Percentiles rank a stretch among this genome's conserved stretches.
Evolutionary conservation across 2,329 filamentous ascomycete genomes (phyloP).

Genomic region (Alternaria brassicicola): DNA sequence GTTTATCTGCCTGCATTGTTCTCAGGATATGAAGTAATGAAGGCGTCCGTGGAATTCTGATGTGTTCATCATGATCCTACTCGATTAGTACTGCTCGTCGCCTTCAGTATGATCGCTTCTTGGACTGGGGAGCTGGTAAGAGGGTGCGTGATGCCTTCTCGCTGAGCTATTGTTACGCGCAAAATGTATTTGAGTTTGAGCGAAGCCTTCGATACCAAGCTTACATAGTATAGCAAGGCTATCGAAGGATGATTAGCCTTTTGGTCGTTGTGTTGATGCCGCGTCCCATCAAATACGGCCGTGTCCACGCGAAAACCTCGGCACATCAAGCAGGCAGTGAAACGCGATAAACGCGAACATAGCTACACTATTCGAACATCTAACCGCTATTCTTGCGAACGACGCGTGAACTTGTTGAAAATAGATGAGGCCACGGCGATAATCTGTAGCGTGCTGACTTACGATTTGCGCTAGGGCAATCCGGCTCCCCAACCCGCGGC

Average conservation of each 20-base stretch:
- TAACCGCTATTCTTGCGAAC: constrained; percentile 13
- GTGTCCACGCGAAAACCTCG: constrained; percentile 1
- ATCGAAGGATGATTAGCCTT: no score
- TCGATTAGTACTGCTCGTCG: not conserved
- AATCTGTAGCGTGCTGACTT: not conserved
- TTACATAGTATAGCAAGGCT: no score
- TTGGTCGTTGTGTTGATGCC: no score
- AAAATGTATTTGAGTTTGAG: no score
- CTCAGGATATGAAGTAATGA: no score
- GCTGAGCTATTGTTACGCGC: no score
- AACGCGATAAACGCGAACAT: constrained; percentile 16
- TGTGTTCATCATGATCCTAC: not conserved
- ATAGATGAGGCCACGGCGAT: constrained; percentile 11
- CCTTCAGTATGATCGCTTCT: no score
- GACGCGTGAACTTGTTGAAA: constrained; percentile 2
- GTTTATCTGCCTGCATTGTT: no score
- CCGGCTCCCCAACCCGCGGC: constrained; percentile 11
- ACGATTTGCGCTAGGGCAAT: not conserved
- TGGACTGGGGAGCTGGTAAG: no score
- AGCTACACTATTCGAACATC: constrained; percentile 2
- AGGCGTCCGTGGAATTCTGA: not conserved
- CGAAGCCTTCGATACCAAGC: no score
- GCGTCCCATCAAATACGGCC: not conserved
- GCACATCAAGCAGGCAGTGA: not conserved
- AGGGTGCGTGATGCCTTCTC: no score